Base-by-base conservation (phyloP, 2,329 filamentous ascomycete species). In the Fusarium goolgardi region DNA sequence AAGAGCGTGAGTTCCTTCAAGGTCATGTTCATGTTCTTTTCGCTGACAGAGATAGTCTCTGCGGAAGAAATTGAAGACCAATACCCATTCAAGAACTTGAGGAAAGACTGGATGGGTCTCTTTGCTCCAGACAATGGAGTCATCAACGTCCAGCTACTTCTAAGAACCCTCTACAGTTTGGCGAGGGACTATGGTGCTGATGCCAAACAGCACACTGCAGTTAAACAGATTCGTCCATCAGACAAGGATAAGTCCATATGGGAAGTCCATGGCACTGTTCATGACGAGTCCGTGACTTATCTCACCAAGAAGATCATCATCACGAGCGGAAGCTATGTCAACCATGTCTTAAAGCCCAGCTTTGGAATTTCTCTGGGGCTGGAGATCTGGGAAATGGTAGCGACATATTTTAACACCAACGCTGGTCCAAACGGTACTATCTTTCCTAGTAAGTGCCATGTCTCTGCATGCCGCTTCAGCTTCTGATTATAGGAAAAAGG, bases 381-480 rank as follows among this genome's bases (percentile, higher is more conserved):
- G 6, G 43, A 69, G 6, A 69, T 69, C 1, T 69, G 66, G 66
- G 66, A 69, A 31, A 69, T 69, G 66, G 55, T 69, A 15, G 66
- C 60, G 8, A 65, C 41, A 3, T 69, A 69, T 15, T 69, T 68
- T 6, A 68, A 65, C 23, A 29, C 49, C 6, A 68, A 69, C 16
- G 65, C 66, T 6, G 66, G 65, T 10, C 66, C 65, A 0, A 62
- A 58, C 10, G 66, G 66, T 3, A 69, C 66, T 10, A 63, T 68
- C 3, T 68, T 68, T 3, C 65, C 65, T 2, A 67, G 65, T 57
- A 54, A 16, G 59, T 54, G 0, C 16, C 2, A 4, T 3, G 6
- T 12, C 7, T 8, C 7, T 5, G 6, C 0, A 6, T 12, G 0
- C 2, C 13, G 2, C 1, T 12, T 6, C 21, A 13, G 10, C 3